Evolutionary conservation across 1,284 basidiomycete species (phyloP), one percentile per base, ranked within the genome.

Genomic region (Pseudozyma pruni): DNA sequence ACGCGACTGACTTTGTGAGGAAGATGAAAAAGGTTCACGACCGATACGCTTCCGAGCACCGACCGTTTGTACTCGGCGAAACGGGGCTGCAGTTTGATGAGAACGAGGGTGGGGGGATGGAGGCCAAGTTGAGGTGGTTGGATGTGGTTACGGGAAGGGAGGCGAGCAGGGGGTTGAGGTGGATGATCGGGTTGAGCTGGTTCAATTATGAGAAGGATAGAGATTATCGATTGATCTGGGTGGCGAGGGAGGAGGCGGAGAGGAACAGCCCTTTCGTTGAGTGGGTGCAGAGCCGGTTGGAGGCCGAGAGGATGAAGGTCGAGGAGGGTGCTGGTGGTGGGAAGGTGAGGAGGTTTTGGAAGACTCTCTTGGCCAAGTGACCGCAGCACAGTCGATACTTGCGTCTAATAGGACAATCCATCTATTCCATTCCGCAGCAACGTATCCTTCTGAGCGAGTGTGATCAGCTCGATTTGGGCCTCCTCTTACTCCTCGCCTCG

Each of bases 161-260:
- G 20, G 41, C 37, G 16, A 52, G 32, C 35, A 34, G 13, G 4
- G 39, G 41, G 14, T 37, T 68, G 34, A 23, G 20, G 25, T 35
- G 46, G 22, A 53, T 68, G 54, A 14, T 17, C 0, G 64, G 53
- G 0, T 23, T 68, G 14, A 54, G 42, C 20, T 68, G 64, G 64
- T 68, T 68, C 42, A 68, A 68, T n/a, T 68, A 69, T 17, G 52
- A 69, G 23, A 69, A 69, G 55, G 66, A 69, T 39, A 16, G 59
- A 0, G 58, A 68, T 32, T 68, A 68, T 39, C 33, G 64, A 4
- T 29, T 68, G 44, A 2, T 68, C 8, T 54, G 33, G 23, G 49
- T 57, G 0, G 16, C 4, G 3, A 16, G 19, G 14, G 48, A 23
- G 11, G 43, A 56, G 19, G 25, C 22, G 35, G 6, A 6, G 20